Base-by-base conservation (phyloP, 108 stramenopile genomes). In the Chaetoceros tenuissimus region DNA sequence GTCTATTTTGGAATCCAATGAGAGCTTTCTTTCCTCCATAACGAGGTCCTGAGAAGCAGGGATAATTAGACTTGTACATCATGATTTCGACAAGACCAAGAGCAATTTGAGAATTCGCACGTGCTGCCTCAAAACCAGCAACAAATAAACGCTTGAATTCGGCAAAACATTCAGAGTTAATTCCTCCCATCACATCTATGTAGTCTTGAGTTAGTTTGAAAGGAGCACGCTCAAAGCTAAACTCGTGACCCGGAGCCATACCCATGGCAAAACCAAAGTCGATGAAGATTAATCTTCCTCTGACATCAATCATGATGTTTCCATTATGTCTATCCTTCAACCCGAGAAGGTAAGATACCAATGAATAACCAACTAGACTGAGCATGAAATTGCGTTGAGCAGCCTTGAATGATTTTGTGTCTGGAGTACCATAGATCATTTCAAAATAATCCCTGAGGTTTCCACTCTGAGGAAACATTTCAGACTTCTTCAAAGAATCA, bases 321-420 rank as follows among this genome's bases (percentile, higher is more conserved):
- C 99, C 99, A 68, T 99, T 99, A 89, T 99, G 99, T 3, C 99
- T 86, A 66, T 99, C 99, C 65, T 98, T 98, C 62, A 99, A 64
- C 25, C 89, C 93, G 54, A 99, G 73, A 26, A 99, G 74, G 61
- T 97, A 98, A 3, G 79, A 75, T 28, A 97, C 87, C 27, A 98
- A 56, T 8, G 91, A 92, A 69, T 97, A 96, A 29, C 78, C 97
- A 13, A 90, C 96, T 43, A 95, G 68, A 67, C 87, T 89, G 45
- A 76, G 72, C 63, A 80, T 73, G 56, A 96, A 98, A 63, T 94
- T 93, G 18, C 62, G 59, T 61, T 96, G 94, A 2, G 97, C 97
- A 1, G 84, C 86, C 64, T 85, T 72, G 69, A 98, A 96, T 2
- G 76, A 69, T 48, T 74, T 74, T 8, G 79, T 74, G 2, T 81